These are phyloP conservation scores for Annulohypoxylon moriforme DNA, from an alignment of 495 filamentous ascomycete genomes.

Conservation along the genomic window DNA sequence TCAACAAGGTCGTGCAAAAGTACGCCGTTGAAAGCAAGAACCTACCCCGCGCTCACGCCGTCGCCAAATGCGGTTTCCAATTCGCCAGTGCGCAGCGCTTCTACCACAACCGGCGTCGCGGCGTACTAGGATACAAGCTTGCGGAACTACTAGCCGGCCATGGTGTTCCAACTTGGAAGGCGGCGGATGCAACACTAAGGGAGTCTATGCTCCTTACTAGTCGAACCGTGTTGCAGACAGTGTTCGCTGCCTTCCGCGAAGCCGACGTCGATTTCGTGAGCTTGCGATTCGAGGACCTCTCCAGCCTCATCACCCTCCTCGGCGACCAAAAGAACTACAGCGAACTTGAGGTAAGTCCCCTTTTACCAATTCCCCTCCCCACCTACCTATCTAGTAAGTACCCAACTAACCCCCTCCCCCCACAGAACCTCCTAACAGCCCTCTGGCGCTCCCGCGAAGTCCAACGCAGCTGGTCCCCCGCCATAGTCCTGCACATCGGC, in stretches of 20 bases:
- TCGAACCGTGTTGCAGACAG: constrained; percentile 62
- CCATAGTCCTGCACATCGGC: constrained; percentile 66
- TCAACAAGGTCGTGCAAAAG: constrained; percentile 53
- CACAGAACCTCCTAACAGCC: constrained; percentile 62
- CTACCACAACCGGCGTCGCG: constrained; percentile 59
- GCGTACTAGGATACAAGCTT: constrained; percentile 66
- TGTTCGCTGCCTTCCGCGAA: constrained; percentile 51
- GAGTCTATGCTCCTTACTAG: constrained; percentile 65
- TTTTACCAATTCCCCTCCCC: constrained; percentile 1
- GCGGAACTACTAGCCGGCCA: constrained; percentile 65
- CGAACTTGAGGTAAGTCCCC: constrained; percentile 66
- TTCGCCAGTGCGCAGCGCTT: constrained; percentile 67
- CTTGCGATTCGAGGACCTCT: constrained; percentile 63
- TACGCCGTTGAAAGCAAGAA: constrained; percentile 28
- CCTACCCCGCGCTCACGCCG: constrained; percentile 26
- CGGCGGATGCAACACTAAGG: constrained; percentile 55
- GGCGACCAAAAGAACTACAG: constrained; percentile 69
- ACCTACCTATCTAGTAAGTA: neutral
- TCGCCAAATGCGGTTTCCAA: constrained; percentile 56
- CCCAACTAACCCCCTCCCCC: neutral
- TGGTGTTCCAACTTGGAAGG: constrained; percentile 50
- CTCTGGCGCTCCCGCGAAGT: constrained; percentile 72
- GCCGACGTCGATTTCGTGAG: constrained; percentile 64
- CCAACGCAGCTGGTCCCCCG: constrained; percentile 66
- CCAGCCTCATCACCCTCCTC: constrained; percentile 65